Base-by-base conservation (phyloP, 768 basidiomycete genomes). In the Boletus coccyginus region DNA sequence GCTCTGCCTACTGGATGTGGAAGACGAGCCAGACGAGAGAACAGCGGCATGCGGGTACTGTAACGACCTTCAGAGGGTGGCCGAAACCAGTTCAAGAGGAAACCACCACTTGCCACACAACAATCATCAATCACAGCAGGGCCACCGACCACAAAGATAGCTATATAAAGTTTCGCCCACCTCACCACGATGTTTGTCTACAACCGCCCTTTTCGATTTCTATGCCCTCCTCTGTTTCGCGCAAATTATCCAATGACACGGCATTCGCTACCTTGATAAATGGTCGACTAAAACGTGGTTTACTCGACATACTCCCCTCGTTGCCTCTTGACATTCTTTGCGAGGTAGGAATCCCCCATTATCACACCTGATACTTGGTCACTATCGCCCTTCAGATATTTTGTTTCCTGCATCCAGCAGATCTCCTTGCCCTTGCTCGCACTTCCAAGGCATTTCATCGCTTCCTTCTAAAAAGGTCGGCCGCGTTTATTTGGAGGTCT, bases 1-100 rank as follows among this genome's bases (percentile, higher is more conserved):
- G 82, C 70, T 66, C 90, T 80, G 46, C 80, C 74, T 16, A 78
- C 72, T 21, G 78, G 75, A 46, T 78, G 79, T 31, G 76, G 50
- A 59, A 77, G 74, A 49, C 74, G 80, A 45, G 84, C 69, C 49
- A 85, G 66, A 51, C 83, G 81, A 56, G 71, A 59, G 55, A 85
- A 59, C 55, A 81, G 71, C 62, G 82, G 80, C 82, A 87, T 85
- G 43, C 27, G 31, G 7, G 35, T 33, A 47, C 42, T 58, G 55
- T 59, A 21, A 1, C 44, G 32, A 36, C 14, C 33, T 35, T 16
- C 1, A 14, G 35, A 36, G 35, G 14, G 35, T 36, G 35, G 35
- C 35, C 14, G 35, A 16, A 36, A 16, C 35, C 35, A 7, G 35
- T 36, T 16, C 35, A 36, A 35, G 6, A n/a, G 17, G 60, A 39